Evolutionary conservation across 352 stramenopile genomes (phyloP).

Genomic region (Phytophthora fragariae): DNA sequence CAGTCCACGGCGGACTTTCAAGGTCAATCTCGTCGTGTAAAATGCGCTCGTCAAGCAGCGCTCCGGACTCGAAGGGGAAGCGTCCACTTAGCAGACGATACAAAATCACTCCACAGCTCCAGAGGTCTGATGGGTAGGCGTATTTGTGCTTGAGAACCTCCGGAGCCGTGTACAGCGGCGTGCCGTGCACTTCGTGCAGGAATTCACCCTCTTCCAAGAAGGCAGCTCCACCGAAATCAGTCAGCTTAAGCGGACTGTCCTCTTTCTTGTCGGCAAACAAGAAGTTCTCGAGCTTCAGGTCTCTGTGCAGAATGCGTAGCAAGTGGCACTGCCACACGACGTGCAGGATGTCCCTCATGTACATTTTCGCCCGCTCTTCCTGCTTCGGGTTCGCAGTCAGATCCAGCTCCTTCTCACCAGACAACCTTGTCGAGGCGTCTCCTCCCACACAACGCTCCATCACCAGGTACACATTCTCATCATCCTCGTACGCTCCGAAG

Average conservation of each 20-base stretch:
- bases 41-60: slow-evolving; percentile 74
- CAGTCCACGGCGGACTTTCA: slow-evolving; percentile 52
- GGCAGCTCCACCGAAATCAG: slow-evolving; percentile 76
- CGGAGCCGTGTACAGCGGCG: slow-evolving; percentile 76
- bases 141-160: slow-evolving; percentile 74
- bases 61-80: slow-evolving; percentile 71
- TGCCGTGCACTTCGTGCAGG: slow-evolving; percentile 65
- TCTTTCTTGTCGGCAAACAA: slow-evolving; percentile 69
- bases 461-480: slow-evolving; percentile 74
- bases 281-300: slow-evolving; percentile 88
- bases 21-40: slow-evolving; percentile 65
- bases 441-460: slow-evolving; percentile 85
- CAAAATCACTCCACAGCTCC: slow-evolving; percentile 83
- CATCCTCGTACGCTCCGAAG: slow-evolving; percentile 83
- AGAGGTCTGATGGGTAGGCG: slow-evolving; percentile 77
- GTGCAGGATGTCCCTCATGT: slow-evolving; percentile 83
- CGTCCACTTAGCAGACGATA: slow-evolving; percentile 69
- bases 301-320: slow-evolving; percentile 72
- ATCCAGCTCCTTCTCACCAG: slow-evolving; percentile 22
- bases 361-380: slow-evolving; percentile 59
- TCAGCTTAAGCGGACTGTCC: slow-evolving; percentile 77
- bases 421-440: slow-evolving; percentile 57
- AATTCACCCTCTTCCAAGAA: slow-evolving; percentile 57
- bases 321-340: slow-evolving; percentile 86
- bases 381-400: slow-evolving; percentile 20